Percentiles rank a stretch among this genome's conserved stretches.
Conservation (phyloP, 257 asterid genomes). For the Scutellaria baicalensis region DNA sequence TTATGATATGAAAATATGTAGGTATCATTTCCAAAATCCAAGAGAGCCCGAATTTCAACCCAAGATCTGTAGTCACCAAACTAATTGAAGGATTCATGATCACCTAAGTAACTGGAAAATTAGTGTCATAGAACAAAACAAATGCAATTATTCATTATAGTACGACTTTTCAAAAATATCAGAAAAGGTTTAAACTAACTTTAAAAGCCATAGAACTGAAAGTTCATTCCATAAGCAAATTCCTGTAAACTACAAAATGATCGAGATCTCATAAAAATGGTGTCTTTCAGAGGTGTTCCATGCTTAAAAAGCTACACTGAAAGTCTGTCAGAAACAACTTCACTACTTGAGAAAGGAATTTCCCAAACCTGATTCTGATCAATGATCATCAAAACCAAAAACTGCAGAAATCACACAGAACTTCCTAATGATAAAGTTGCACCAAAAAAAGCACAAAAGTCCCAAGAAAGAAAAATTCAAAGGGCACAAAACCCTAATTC, state of each 20-base stretch:
- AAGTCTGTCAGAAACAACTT: neutral
- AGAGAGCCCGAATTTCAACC: neutral
- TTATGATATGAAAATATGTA: neutral
- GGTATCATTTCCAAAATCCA: neutral
- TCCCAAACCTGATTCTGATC: neutral
- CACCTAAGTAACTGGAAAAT: neutral
- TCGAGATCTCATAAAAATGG: neutral
- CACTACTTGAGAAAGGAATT: neutral
- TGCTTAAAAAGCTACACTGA: neutral
- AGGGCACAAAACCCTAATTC: slow-evolving; percentile 19
- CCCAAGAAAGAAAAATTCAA: neutral
- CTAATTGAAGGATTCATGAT: neutral
- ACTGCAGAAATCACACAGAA: neutral
- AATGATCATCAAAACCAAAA: neutral
- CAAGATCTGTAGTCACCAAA: neutral
- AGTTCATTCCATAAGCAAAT: neutral
- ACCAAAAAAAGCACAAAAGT: neutral
- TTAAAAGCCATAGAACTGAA: neutral
- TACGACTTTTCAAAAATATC: neutral
- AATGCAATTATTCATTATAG: neutral
- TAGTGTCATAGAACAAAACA: neutral
- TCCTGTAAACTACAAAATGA: neutral
- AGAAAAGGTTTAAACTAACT: neutral
- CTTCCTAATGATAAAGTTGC: neutral
- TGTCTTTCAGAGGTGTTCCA: neutral